Conservation (phyloP, 164 flowering plant genomes). For the Buxus sempervirens region DNA sequence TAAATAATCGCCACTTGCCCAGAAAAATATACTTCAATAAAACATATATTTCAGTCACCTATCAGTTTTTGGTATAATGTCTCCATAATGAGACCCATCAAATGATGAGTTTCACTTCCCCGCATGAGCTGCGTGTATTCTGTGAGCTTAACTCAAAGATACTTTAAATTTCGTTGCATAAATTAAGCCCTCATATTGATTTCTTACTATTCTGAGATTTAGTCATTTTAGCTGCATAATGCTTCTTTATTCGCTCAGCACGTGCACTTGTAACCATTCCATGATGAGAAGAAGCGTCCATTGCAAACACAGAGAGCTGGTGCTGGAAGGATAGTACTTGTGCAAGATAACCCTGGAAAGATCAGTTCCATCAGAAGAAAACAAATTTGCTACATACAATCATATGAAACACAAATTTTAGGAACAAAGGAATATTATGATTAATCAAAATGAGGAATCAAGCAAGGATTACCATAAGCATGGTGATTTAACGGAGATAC, state of each 20-base stretch:
- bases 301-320: slow-evolving; percentile 69
- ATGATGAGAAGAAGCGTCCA: slow-evolving; percentile 89
- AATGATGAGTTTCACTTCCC: neutral
- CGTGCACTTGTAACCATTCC: slow-evolving; percentile 65
- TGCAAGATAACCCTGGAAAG: slow-evolving; percentile 78
- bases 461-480: too few species aligned
- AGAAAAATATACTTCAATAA: too few species aligned
- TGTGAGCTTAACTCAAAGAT: neutral
- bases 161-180: slow-evolving; percentile 8
- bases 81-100: neutral
- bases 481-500: too few species aligned
- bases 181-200: neutral
- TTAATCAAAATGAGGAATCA: too few species aligned
- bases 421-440: too few species aligned
- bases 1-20: too few species aligned
- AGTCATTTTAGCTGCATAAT: slow-evolving; percentile 57
- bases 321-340: slow-evolving; percentile 83
- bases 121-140: neutral
- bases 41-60: too few species aligned
- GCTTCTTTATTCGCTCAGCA: slow-evolving; percentile 74
- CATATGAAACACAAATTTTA: too few species aligned
- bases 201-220: slow-evolving; percentile 41
- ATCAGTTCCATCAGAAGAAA: slow-evolving; percentile 6
- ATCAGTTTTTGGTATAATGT: too few species aligned
- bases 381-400: neutral